Base-by-base conservation (phyloP, 1,284 basidiomycete species). In the Rhodotorula mucilaginosa region DNA sequence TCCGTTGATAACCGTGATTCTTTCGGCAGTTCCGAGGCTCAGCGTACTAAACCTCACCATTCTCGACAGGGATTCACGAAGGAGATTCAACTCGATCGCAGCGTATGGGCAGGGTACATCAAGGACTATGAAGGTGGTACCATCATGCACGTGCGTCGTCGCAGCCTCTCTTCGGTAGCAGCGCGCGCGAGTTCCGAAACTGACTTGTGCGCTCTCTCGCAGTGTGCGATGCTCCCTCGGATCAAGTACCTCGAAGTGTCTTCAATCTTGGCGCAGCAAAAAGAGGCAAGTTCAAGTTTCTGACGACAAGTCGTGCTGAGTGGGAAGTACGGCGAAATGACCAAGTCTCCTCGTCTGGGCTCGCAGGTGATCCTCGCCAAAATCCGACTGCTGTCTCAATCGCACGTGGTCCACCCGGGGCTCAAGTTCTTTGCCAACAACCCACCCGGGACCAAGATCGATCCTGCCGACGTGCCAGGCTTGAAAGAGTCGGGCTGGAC, bases 61-160 rank as follows among this genome's bases (percentile, higher is more conserved):
- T 3, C 21, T 34, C 26, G 12, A 8, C 71, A 81, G 83, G 95
- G 96, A 0, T 99, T 99, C 82, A 92, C 93, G 2, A 99, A 98
- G 82, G 95, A 99, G 75, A 97, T 99, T 76, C 90, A 89, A 0
- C 87, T 97, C 26, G 90, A 91, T 70, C 88, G 95, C 54, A 89
- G 92, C 3, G 85, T 91, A 5, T 99, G 97, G 97, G 95, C 96
- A 1, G 97, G 96, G 2, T 99, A 99, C 81, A 99, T 99, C 88
- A 99, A 99, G 82, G 97, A 99, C 81, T 99, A 99, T 82, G 97
- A 99, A 81, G 97, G 97, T 61, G 96, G 94, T n/a, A 99, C 97
- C 59, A 92, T 99, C 83, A 98, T 99, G 96, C 94, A 97, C 82
- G 83, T 82, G 67, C 51, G 79, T 74, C 23, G 15, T 29, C 26